These are phyloP conservation scores for Zasmidium cellare DNA, from an alignment of 2,329 filamentous ascomycete species.

Conservation along the genomic window DNA sequence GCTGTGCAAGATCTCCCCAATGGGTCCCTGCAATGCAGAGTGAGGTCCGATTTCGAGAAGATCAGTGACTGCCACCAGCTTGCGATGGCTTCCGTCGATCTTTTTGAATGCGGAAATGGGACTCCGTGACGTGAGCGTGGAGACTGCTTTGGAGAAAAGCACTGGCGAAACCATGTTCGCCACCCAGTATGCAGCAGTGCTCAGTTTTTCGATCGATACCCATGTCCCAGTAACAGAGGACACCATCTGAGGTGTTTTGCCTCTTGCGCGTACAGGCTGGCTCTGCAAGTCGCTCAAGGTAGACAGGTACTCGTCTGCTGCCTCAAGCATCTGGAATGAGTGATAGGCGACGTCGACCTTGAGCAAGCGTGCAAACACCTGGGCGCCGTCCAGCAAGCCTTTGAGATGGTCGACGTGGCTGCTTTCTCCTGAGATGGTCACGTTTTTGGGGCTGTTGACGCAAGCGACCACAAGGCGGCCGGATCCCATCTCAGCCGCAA, in stretches of 20 bases:
- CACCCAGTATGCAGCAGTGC: constrained; percentile 44
- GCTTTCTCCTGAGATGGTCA: constrained; percentile 49
- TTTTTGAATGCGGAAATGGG: background rate
- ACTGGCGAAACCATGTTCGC: constrained; percentile 48
- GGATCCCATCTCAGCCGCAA: constrained; percentile 7
- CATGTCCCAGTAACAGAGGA: constrained; percentile 10
- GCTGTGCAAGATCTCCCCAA: background rate
- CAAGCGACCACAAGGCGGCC: constrained; percentile 32
- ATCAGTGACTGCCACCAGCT: background rate
- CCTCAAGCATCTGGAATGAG: constrained; percentile 37
- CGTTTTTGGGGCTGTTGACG: constrained; percentile 42
- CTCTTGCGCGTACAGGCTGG: background rate
- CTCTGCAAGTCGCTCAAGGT: background rate
- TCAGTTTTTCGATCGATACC: background rate
- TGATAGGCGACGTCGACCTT: constrained; percentile 47
- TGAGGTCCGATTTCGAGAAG: constrained; percentile 12
- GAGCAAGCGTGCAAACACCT: constrained; percentile 42
- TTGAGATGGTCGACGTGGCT: constrained; percentile 36
- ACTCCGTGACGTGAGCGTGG: too few species aligned
- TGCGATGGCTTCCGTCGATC: background rate
- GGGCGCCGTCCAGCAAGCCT: constrained; percentile 33
- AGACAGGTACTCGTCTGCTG: constrained; percentile 11
- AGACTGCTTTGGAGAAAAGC: constrained; percentile 34
- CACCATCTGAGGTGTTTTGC: too few species aligned
- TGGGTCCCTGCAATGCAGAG: constrained; percentile 5